Percentiles rank a stretch among this genome's conserved stretches.
Evolutionary conservation across 495 filamentous ascomycete genomes (phyloP).

Genomic region (Talaromyces borbonicus): DNA sequence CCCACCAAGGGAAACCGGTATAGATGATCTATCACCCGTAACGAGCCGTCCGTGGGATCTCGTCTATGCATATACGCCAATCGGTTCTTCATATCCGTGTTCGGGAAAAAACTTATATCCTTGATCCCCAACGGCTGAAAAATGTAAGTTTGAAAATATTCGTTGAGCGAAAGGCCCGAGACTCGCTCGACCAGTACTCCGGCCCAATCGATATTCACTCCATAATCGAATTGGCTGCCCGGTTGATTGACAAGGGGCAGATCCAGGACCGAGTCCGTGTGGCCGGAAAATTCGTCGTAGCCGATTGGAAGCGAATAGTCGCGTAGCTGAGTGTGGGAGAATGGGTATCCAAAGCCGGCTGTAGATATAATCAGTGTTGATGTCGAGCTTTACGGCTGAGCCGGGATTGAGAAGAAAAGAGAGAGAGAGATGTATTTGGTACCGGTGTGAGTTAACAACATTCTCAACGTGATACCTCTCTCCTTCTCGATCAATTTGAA

Average conservation of each 20-base stretch:
- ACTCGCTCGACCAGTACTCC: constrained; percentile 43
- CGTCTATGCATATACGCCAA: constrained; percentile 36
- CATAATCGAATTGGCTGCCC: constrained; percentile 43
- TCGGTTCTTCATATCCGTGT: constrained; percentile 33
- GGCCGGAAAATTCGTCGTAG: constrained; percentile 32
- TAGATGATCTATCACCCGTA: neutral
- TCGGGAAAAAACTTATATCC: constrained; percentile 42
- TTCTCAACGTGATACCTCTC: constrained; percentile 44
- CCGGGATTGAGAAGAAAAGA: no score
- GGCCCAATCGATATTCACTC: constrained; percentile 48
- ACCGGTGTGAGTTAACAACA: constrained; percentile 47
- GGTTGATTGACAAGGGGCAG: constrained; percentile 45
- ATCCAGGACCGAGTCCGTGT: constrained; percentile 19
- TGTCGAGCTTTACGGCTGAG: no score
- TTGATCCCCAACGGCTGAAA: constrained; percentile 43
- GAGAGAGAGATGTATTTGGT: constrained; percentile 7
- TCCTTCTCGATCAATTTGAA: constrained; percentile 36
- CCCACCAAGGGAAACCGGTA: constrained; percentile 6
- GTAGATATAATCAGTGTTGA: neutral
- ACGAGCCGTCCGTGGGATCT: constrained; percentile 18
- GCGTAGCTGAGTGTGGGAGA: neutral
- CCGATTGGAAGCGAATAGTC: constrained; percentile 16
- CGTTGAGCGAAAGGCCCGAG: constrained; percentile 35
- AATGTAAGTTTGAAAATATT: constrained; percentile 46
- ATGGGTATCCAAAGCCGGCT: constrained; percentile 7